These are phyloP conservation scores for Nothomitra cinnamomea DNA, from an alignment of 2,329 filamentous ascomycete genomes.

Conservation along the genomic window DNA sequence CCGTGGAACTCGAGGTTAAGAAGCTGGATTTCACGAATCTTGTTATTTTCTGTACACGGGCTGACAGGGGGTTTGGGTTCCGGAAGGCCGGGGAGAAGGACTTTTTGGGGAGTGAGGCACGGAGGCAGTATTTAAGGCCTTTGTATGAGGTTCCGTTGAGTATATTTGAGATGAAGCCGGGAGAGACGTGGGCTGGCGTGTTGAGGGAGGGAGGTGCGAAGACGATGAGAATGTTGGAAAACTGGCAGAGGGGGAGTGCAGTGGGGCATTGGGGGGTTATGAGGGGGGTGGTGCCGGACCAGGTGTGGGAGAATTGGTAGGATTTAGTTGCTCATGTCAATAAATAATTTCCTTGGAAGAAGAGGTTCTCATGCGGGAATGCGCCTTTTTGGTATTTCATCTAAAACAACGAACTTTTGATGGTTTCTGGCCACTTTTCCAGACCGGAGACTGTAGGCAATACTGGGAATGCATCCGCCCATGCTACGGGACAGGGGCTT, in stretches of 20 bases:
- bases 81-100: slow-evolving; percentile 47
- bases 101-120: slow-evolving; percentile 51
- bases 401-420: too few relatives aligned
- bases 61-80: slow-evolving; percentile 40
- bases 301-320: slow-evolving; percentile 79
- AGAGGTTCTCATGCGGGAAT: too few relatives aligned
- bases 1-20: slow-evolving; percentile 27
- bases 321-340: slow-evolving; percentile 14
- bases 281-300: slow-evolving; percentile 60
- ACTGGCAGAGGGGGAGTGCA: slow-evolving; percentile 60
- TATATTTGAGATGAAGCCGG: slow-evolving; percentile 16
- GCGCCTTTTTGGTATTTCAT: too few relatives aligned
- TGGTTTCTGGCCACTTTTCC: too few relatives aligned
- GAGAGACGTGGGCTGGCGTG: slow-evolving; percentile 30
- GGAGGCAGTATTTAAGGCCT: slow-evolving; percentile 55
- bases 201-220: slow-evolving; percentile 38
- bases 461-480: too few relatives aligned
- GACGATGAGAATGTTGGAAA: slow-evolving; percentile 42
- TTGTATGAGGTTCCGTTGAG: slow-evolving; percentile 45
- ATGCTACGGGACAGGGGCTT: too few relatives aligned
- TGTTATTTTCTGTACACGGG: slow-evolving; percentile 82
- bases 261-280: slow-evolving; percentile 84
- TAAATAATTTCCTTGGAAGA: too few relatives aligned
- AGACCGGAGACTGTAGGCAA: too few relatives aligned
- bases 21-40: slow-evolving; percentile 77